Evolutionary conservation across 2,329 filamentous ascomycete genomes (phyloP).

Genomic region (Madurella mycetomatis): DNA sequence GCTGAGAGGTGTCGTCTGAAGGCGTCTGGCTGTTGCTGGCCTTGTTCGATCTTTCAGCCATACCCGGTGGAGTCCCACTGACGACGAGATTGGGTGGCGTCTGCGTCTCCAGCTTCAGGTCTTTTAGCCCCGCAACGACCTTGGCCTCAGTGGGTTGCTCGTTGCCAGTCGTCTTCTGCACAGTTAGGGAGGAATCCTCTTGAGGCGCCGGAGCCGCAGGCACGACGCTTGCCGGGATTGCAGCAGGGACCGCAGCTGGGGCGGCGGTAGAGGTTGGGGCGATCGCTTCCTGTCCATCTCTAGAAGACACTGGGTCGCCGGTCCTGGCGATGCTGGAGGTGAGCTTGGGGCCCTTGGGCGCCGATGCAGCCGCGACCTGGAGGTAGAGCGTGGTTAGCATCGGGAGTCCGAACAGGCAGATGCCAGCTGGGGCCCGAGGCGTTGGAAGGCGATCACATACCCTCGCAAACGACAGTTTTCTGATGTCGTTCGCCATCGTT

Average conservation of each 20-base stretch:
- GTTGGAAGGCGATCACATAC: slow-evolving; percentile 39
- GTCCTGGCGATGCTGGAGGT: slow-evolving; percentile 24
- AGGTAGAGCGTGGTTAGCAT: background rate
- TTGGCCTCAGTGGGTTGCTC: slow-evolving; percentile 18
- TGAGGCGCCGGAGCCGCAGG: background rate
- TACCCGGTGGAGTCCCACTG: slow-evolving; percentile 43
- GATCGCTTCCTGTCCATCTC: slow-evolving; percentile 15
- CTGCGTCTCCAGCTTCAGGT: slow-evolving; percentile 28
- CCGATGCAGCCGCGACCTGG: slow-evolving; percentile 47
- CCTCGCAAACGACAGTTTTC: slow-evolving; percentile 72
- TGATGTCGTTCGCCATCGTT: slow-evolving; percentile 42
- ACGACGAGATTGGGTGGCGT: slow-evolving; percentile 43
- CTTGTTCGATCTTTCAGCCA: slow-evolving; percentile 35
- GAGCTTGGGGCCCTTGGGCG: slow-evolving; percentile 35
- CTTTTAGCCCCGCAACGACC: slow-evolving; percentile 29
- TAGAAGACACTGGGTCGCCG: slow-evolving; percentile 15
- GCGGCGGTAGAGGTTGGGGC: background rate
- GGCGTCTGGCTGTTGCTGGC: slow-evolving; percentile 40
- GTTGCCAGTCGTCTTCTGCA: background rate
- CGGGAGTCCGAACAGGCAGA: too few relatives aligned
- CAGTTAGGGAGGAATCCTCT: slow-evolving; percentile 5
- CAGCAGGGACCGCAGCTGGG: background rate
- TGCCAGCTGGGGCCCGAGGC: background rate
- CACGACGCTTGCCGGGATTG: background rate
- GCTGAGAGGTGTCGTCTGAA: slow-evolving; percentile 53